A percentile compares a stretch with the other conserved stretches of the same genome.
Evolutionary conservation across 2,329 filamentous ascomycete genomes (phyloP).

Genomic region (Mariannaea elegans): DNA sequence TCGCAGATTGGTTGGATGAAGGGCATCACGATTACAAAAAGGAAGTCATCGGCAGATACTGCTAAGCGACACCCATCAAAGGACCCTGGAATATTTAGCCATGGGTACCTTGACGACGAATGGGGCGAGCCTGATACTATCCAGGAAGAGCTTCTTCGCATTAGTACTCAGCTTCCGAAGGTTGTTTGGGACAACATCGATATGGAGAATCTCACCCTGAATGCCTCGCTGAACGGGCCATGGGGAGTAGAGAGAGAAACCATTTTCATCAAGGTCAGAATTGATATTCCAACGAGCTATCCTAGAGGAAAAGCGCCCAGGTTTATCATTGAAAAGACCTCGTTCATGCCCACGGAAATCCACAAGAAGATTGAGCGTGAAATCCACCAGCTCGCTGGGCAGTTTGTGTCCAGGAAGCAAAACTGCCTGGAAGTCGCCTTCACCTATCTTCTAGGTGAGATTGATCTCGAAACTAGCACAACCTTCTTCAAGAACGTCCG

Average conservation of each 20-base stretch:
- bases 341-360: conserved; percentile 66
- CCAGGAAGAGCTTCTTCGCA: conserved; percentile 71
- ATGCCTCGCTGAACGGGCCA: conserved; percentile 70
- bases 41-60: conserved; percentile 54
- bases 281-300: conserved; percentile 67
- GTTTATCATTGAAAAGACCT: conserved; percentile 69
- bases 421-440: conserved; percentile 71
- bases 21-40: conserved; percentile 70
- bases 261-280: conserved; percentile 70
- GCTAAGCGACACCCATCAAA: conserved; percentile 58
- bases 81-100: conserved; percentile 61
- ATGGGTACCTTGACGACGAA: conserved; percentile 61
- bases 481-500: conserved; percentile 71
- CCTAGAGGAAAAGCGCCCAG: conserved; percentile 65
- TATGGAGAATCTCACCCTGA: conserved; percentile 67
- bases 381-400: conserved; percentile 63
- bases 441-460: conserved; percentile 70
- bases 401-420: conserved; percentile 65
- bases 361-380: conserved; percentile 62
- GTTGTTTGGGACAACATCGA: conserved; percentile 72
- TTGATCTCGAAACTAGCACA: conserved; percentile 67
- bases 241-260: conserved; percentile 66
- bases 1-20: conserved; percentile 76
- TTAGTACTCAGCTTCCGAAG: conserved; percentile 69
- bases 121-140: conserved; percentile 70